phyloP scores from a whole-genome alignment of 2,329 filamentous ascomycete genomes.

The Camptophora hylomeconis region DNA sequence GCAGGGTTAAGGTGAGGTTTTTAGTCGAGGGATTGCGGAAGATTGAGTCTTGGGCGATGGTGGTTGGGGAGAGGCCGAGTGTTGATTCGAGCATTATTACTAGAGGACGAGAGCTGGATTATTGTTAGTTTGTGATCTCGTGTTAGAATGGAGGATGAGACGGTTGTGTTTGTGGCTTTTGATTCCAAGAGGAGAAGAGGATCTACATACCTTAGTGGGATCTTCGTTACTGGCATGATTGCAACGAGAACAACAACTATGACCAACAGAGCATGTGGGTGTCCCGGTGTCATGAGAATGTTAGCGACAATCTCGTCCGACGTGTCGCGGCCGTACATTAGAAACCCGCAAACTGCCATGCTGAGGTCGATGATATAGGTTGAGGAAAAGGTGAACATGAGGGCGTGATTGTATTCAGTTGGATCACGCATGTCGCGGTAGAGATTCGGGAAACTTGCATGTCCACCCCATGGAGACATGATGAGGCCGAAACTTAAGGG shows the following conservation, averaged over 20 bases:
- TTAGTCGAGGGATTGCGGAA: conserved; percentile 21
- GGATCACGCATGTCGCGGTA: conserved; percentile 67
- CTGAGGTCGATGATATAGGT: conserved; percentile 71
- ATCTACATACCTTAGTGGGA: conserved; percentile 54
- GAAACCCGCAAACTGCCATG: conserved; percentile 67
- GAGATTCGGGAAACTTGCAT: conserved; percentile 70
- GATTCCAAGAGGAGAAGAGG: no score
- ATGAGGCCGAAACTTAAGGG: conserved; percentile 79
- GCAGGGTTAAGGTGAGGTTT: no score
- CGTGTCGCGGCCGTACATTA: conserved; percentile 86
- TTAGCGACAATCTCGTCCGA: conserved; percentile 81
- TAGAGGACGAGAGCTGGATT: conserved; percentile 70
- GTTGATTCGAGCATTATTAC: conserved; percentile 71
- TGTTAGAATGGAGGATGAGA: no score
- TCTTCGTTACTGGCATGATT: conserved; percentile 86
- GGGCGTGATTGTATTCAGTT: conserved; percentile 59
- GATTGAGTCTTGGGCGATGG: conserved; percentile 15
- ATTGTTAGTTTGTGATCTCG: no score
- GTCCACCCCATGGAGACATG: conserved; percentile 65
- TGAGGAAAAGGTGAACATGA: conserved; percentile 71
- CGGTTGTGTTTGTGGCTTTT: conserved; percentile 4
- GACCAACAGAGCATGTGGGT: conserved; percentile 57
- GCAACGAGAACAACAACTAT: conserved; percentile 74
- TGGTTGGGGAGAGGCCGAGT: conserved; percentile 55
- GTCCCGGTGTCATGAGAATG: conserved; percentile 58